Evolutionary conservation across 2,329 filamentous ascomycete genomes (phyloP), one percentile per base, ranked within the genome.

Genomic region (Aspergillus ruber): DNA sequence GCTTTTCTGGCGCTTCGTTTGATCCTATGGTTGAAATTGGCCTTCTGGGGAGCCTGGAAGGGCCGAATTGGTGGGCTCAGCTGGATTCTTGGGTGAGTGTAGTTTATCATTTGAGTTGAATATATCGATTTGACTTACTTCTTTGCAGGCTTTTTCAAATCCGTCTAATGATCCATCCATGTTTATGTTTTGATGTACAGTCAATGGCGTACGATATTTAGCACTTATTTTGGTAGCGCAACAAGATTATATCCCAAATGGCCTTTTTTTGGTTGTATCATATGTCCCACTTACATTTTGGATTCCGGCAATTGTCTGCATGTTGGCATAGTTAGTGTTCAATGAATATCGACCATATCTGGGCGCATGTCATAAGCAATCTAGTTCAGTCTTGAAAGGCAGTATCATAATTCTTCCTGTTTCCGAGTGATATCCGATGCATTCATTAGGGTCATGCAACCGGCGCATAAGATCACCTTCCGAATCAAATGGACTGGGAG

Each of bases 11-110:
- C n/a, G 46, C 46, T 3, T 13, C 54, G 1, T 51, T 61, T 18
- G 51, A 55, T 13, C 23, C 57, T 9, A 52, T 57, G 15, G 57
- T 61, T 13, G 63, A 65, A 45, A 43, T 55, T 13, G 56, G 59
- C 6, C 54, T 66, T 21, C 49, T 69, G 35, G 64, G 66, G 13
- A 67, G 59, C 18, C 51, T 68, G 6, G 66, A 68, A n/a, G 64
- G 65, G 5, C 66, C 66, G 2, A 51, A 62, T 17, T 68, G 66
- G 65, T 69, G 66, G 65, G 59, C 66, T 12, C 65, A 69, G 23
- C 52, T 68, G 29, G 66, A 69, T 47, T 67, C 65, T 21, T 69
- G 65, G 66, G 66, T 68, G 50, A 48, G 63, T 55, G 4, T 21
- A 8, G 15, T 43, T 43, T 20, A 4, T 18, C 8, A 29, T 12